Conservation (phyloP, 2,329 filamentous ascomycete genomes). For the Aspergillus sp. region DNA sequence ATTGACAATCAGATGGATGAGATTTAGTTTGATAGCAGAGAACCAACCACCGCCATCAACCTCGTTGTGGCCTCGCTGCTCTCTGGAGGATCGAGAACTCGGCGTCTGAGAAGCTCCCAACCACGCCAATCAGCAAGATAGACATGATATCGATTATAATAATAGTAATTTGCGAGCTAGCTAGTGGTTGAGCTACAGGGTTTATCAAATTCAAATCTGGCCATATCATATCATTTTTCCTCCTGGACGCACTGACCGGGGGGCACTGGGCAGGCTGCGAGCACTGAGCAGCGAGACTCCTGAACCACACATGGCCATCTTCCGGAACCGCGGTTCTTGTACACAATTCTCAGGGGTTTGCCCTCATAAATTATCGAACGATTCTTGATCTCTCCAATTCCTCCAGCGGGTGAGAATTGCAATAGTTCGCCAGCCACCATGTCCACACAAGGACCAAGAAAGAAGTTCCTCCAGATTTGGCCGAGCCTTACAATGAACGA, state of each 20-base stretch:
- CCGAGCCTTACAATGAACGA: not conserved
- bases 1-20: constrained; percentile 9
- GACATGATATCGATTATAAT: not conserved
- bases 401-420: not conserved
- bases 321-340: constrained; percentile 10
- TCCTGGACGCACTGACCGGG: not conserved
- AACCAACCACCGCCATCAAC: constrained; percentile 10
- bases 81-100: not conserved
- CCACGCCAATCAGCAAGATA: not conserved
- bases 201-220: not conserved
- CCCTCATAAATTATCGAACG: not conserved
- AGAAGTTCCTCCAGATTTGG: not conserved
- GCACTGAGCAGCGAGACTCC: not conserved
- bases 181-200: not conserved
- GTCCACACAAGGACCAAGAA: not conserved
- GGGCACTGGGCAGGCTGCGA: not conserved
- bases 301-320: constrained; percentile 3
- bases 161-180: not conserved
- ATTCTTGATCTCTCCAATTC: not conserved
- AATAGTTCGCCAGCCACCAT: not conserved
- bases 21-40: constrained; percentile 17
- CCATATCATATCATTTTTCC: not conserved
- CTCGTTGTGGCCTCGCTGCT: not conserved
- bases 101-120: constrained; percentile 5
- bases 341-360: not conserved